A percentile compares a stretch with the other conserved stretches of the same genome.
Evolutionary conservation across 352 stramenopile species (phyloP).

Genomic region (Globisporangium uncinulatum): DNA sequence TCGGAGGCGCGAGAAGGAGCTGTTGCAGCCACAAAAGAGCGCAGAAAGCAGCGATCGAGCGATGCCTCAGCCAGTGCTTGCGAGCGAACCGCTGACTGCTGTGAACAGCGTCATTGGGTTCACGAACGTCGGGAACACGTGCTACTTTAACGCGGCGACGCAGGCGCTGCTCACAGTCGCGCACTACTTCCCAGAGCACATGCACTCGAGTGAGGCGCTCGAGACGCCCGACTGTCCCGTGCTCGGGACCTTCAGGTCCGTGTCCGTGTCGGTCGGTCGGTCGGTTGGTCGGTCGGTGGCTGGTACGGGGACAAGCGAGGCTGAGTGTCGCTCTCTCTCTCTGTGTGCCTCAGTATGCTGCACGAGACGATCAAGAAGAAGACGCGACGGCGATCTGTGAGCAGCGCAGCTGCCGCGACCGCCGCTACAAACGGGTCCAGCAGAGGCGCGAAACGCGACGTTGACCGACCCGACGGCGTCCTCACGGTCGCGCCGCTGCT

Average conservation of each 20-base stretch:
- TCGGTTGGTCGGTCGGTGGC: no score
- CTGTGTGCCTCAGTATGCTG: slow-evolving; percentile 27
- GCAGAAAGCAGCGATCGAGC: background rate
- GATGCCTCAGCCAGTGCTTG: background rate
- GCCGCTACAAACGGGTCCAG: slow-evolving; percentile 11
- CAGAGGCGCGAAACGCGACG: slow-evolving; percentile 12
- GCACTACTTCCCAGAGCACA: slow-evolving; percentile 56
- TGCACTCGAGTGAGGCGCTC: slow-evolving; percentile 39
- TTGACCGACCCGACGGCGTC: slow-evolving; percentile 24
- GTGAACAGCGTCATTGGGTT: slow-evolving; percentile 50
- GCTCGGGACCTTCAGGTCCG: slow-evolving; percentile 65
- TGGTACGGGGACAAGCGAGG: no score
- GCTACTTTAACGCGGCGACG: slow-evolving; percentile 89
- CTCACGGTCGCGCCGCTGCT: slow-evolving; percentile 55
- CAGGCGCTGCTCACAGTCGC: slow-evolving; percentile 90
- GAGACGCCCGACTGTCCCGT: slow-evolving; percentile 86
- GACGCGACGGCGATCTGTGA: slow-evolving; percentile 17
- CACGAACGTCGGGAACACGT: slow-evolving; percentile 92
- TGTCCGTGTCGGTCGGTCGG: background rate
- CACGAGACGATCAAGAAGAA: slow-evolving; percentile 58
- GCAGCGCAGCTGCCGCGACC: slow-evolving; percentile 3
- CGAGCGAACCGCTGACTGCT: background rate
- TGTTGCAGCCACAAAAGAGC: background rate
- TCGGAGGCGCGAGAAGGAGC: background rate
- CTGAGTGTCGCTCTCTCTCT: background rate